Evolutionary conservation across 2,329 filamentous ascomycete species (phyloP).

Genomic region (Penicillium concentricum): DNA sequence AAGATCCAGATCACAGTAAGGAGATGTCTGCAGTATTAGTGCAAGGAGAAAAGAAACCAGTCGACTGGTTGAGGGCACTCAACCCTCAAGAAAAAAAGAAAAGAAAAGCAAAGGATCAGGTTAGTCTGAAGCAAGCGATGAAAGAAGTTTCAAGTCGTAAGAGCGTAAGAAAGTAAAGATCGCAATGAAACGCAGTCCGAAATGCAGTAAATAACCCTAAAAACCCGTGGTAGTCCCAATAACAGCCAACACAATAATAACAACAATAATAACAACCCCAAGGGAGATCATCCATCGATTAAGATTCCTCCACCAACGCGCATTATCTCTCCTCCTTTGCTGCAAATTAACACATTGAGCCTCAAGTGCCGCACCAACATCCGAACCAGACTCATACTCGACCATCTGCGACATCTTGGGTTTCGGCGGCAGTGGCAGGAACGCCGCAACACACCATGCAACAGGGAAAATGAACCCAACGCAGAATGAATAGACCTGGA

Average conservation of each 20-base stretch:
- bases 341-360: constrained; percentile 47
- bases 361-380: constrained; percentile 47
- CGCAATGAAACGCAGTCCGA: not conserved
- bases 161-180: constrained; percentile 11
- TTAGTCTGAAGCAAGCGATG: not conserved
- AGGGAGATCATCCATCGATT: constrained; percentile 62
- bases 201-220: constrained; percentile 10
- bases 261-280: constrained; percentile 55
- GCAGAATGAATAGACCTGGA: constrained; percentile 73
- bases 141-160: constrained; percentile 11
- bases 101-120: not conserved
- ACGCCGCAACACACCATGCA: constrained; percentile 76
- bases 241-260: constrained; percentile 42
- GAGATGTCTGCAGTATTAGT: not conserved
- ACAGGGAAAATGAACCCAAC: constrained; percentile 76
- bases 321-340: constrained; percentile 56
- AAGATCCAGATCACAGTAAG: not conserved
- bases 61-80: not conserved
- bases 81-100: constrained; percentile 4
- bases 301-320: constrained; percentile 63
- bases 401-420: constrained; percentile 50
- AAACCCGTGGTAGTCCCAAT: constrained; percentile 37
- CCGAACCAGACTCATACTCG: constrained; percentile 42
- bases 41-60: not conserved
- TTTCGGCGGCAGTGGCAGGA: constrained; percentile 67